Evolutionary conservation across 2,329 filamentous ascomycete species (phyloP).

Genomic region (Karstenula rhodostoma): DNA sequence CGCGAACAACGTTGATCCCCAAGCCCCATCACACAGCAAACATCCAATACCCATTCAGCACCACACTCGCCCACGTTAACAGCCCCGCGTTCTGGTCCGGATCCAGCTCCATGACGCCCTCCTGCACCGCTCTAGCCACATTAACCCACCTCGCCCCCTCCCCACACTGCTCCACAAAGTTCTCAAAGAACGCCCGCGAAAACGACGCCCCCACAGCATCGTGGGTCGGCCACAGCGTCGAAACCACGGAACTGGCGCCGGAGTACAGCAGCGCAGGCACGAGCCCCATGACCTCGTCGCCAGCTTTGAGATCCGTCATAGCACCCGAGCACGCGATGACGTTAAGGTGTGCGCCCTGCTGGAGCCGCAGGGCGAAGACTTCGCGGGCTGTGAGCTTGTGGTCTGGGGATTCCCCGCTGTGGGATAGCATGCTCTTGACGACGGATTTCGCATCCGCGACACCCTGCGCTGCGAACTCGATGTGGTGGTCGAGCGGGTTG

Average conservation of each 20-base stretch:
- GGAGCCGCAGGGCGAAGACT: slow-evolving; percentile 8
- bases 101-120: neutral
- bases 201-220: slow-evolving; percentile 2
- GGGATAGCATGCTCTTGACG: no score
- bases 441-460: neutral
- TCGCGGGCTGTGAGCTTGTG: slow-evolving; percentile 9
- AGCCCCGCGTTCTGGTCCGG: neutral
- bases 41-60: slow-evolving; percentile 4
- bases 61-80: neutral
- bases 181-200: neutral
- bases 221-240: slow-evolving; percentile 11
- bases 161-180: neutral
- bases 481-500: slow-evolving; percentile 14
- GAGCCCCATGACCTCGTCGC: slow-evolving; percentile 18
- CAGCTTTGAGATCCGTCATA: slow-evolving; percentile 9
- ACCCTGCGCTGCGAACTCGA: neutral
- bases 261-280: slow-evolving; percentile 16
- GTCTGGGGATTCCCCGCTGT: neutral
- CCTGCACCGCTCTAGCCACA: neutral
- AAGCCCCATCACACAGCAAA: neutral
- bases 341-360: slow-evolving; percentile 12
- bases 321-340: slow-evolving; percentile 13
- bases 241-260: slow-evolving; percentile 13
- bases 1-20: no score
- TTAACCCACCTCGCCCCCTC: neutral